Evolutionary conservation across 2,329 filamentous ascomycete genomes (phyloP), one percentile per base, ranked within the genome.

Genomic region (Colletotrichum sp.): DNA sequence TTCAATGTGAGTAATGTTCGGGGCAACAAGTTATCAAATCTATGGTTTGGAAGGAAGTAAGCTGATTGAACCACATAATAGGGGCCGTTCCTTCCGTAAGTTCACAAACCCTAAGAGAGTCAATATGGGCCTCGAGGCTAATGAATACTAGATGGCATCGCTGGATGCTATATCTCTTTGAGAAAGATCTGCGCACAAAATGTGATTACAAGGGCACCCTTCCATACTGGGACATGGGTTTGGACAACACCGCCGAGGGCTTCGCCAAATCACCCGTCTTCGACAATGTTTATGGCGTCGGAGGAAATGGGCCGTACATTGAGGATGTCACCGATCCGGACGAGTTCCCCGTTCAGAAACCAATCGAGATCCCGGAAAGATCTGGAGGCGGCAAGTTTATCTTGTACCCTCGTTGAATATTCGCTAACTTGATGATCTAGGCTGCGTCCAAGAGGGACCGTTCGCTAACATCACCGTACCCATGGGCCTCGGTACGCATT

Each of bases 141-240:
- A 60, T 6, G 7, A 13, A 30, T 15, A 5, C 0, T 12, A 32
- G 57, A 30, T 62, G 28, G 59, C 59, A 62, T 16, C 26, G 59
- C 12, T 34, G 59, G 59, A n/a, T 62, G 28, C 59, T 62, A 6
- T 62, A 62, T n/a, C 59, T 62, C 12, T 62, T 62, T n/a, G 30
- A 82, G 69, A 67, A 78, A 6, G 80, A 78, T 32, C 76, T 83
- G 2, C 76, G 77, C 21, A 59, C 73, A 5, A 69, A 64, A 2
- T 83, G 81, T 26, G 78, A 77, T 12, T 82, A 76, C 71, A 76
- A 77, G 8, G 81, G 78, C 18, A 78, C 76, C 3, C 76, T 80
- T 3, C 80, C 60, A 0, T 13, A 52, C n/a, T 52, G 44, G 44
- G 10, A 52, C 0, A 52, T 21, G 44, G 44, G n/a, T 0, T 13